Base-by-base conservation (phyloP, 208 protist genomes). In the Tritrichomonas musculus region DNA sequence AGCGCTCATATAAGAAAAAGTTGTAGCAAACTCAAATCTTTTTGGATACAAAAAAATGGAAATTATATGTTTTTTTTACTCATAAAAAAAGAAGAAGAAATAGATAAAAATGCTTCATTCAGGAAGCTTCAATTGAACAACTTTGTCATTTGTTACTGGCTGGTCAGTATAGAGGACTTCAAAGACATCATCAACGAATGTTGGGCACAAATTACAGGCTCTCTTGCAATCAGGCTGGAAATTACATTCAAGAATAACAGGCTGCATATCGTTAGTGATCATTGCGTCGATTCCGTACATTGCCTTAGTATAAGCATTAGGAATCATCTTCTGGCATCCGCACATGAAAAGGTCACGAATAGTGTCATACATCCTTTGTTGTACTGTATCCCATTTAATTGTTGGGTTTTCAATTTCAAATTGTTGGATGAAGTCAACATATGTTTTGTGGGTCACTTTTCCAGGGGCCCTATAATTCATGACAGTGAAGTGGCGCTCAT, bases 381-480 rank as follows among this genome's bases (percentile, higher is more conserved):
- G 77, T 8, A 88, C 47, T 57, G 44, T 47, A 39, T 88, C 77
- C 77, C 77, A 88, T 39, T 47, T 88, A 53, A 88, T 57, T 22
- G n/a, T 33, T 57, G 33, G 33, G 47, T 88, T 88, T 57, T 88
- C 77, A 27, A 57, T 47, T 53, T 44, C 77, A 20, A 88, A 88
- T 20, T 60, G 41, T 88, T 88, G 47, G 8, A 88, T 30, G 17
- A 88, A 88, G 17, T 88, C 77, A 39, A 88, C 77, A 44, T 47
- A 88, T 41, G 77, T 88, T 57, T 88, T 88, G 39, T 88, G 77
- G 11, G 77, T 88, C 1, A 88, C 77, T 57, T 88, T 88, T 41
- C 17, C 41, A 20, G 77, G 77, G 14, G 77, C 77, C 5, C 47
- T 53, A 49, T 88, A 88, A 39, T 88, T 88, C 77, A 88, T 88